These are phyloP conservation scores for Pythium vanterpoolii DNA, from an alignment of 352 stramenopile genomes.

Conservation along the genomic window DNA sequence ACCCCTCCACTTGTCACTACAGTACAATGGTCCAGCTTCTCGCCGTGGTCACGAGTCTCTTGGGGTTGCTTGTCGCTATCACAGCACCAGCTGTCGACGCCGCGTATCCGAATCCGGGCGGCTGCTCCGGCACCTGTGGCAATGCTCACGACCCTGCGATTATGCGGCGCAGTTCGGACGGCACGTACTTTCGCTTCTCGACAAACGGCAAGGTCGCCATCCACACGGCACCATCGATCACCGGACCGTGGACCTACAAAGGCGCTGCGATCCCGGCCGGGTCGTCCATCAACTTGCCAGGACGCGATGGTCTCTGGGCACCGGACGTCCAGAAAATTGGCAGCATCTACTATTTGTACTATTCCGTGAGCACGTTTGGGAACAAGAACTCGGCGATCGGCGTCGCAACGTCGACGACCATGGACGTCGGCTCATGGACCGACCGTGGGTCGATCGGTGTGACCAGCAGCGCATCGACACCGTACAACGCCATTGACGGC, in stretches of 20 bases:
- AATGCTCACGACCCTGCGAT: constrained; percentile 54
- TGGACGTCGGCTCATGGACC: constrained; percentile 38
- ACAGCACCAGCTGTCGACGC: neutral
- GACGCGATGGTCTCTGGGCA: constrained; percentile 48
- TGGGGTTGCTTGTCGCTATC: neutral
- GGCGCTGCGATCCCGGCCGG: constrained; percentile 36
- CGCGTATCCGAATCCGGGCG: constrained; percentile 14
- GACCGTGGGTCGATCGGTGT: constrained; percentile 35
- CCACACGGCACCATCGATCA: constrained; percentile 38
- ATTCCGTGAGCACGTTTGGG: constrained; percentile 49
- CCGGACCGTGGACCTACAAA: constrained; percentile 41
- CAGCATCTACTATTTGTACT: constrained; percentile 56
- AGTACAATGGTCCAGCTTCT: constrained; percentile 13
- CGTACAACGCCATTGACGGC: constrained; percentile 57
- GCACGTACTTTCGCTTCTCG: constrained; percentile 57
- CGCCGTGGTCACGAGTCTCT: neutral
- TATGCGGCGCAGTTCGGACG: constrained; percentile 35
- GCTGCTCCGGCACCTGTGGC: constrained; percentile 15
- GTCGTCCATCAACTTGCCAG: constrained; percentile 41
- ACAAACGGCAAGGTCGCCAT: constrained; percentile 50
- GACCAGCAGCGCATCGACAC: constrained; percentile 29
- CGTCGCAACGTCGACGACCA: constrained; percentile 38
- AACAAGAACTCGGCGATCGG: constrained; percentile 44
- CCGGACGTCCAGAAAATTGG: constrained; percentile 45
- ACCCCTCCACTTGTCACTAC: no score